Evolutionary conservation across 331 rosid genomes (phyloP), one percentile per base, ranked within the genome.

Genomic region (Spiraea crenata): DNA sequence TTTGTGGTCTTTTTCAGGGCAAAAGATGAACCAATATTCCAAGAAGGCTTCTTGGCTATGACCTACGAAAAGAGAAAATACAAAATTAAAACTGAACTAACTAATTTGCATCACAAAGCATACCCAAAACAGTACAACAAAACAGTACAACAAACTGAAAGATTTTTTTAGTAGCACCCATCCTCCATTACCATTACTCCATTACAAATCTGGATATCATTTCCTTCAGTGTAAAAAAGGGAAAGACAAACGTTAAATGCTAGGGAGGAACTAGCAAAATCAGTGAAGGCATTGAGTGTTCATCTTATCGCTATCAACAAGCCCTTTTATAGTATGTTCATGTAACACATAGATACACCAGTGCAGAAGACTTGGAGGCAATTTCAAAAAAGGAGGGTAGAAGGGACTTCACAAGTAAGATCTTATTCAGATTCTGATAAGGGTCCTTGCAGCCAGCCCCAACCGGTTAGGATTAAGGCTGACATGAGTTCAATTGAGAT

Each of bases 11-110:
- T 91, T 80, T 83, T 93, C 46, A 95, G 5, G 12, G 97, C 79
- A 89, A 95, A 95, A 17, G 99, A 87, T 14, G 99, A 95, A 63
- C 98, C 99, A 76, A 91, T 69, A 82, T 83, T 86, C 99, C 99
- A 95, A 42, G 85, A 83, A 77, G 99, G 95, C 80, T 84, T 88
- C 77, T 76, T 87, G 49, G 97, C 96, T 76, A 80, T 90, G 72
- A 93, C 70, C 98, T 93, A 71, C 20, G 10, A n/a, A 76, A 72
- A 70, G n/a, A 60, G 19, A 54, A 14, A 20, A 64, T 6, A 20
- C 50, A 48, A 56, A 64, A 56, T 13, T 44, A 69, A 45, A 70
- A 57, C 44, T 16, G 8, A 58, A 50, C 39, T 50, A 19, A 44
- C 41, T 56, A 38, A 59, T 60, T 49, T 37, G 37, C n/a, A 47